Conservation (phyloP, 176 grass and related monocot species). For the Aegilops longissima region DNA sequence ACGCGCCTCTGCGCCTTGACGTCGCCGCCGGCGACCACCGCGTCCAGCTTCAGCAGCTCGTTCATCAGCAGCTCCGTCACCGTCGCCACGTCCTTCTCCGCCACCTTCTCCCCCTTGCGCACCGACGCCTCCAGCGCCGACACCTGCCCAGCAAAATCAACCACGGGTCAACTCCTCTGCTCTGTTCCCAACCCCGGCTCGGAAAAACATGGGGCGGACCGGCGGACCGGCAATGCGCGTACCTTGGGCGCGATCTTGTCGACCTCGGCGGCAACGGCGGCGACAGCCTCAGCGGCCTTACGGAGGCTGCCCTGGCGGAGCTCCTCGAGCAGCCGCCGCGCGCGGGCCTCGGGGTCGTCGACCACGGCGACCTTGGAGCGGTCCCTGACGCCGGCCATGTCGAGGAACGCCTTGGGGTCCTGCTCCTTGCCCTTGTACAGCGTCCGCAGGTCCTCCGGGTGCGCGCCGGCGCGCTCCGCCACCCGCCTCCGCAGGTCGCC, state of each 20-base stretch:
- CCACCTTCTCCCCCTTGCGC: constrained; percentile 76
- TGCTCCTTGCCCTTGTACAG: constrained; percentile 91
- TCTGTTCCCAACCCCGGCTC: neutral
- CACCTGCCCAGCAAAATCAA: constrained; percentile 41
- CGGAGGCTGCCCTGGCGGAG: constrained; percentile 58
- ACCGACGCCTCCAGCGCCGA: constrained; percentile 75
- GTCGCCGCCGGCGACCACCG: constrained; percentile 70
- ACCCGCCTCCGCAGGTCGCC: constrained; percentile 89
- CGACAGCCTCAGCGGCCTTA: constrained; percentile 70
- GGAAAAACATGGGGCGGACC: neutral
- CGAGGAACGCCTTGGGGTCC: constrained; percentile 81
- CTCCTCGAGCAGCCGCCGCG: constrained; percentile 84
- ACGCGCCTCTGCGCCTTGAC: constrained; percentile 63
- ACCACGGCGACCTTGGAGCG: constrained; percentile 74
- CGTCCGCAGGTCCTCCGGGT: constrained; percentile 86
- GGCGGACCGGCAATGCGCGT: neutral
- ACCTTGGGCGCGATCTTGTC: constrained; percentile 91
- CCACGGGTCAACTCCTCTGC: constrained; percentile 2
- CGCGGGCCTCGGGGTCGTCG: constrained; percentile 78
- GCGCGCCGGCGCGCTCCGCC: constrained; percentile 59
- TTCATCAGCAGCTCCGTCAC: constrained; percentile 93
- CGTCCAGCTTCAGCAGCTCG: constrained; percentile 88
- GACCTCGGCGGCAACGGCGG: constrained; percentile 76
- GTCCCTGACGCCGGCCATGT: constrained; percentile 83
- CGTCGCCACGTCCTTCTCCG: constrained; percentile 69